phyloP scores from a whole-genome alignment of 2,329 filamentous ascomycete genomes.

The Phialocephala sp. region DNA sequence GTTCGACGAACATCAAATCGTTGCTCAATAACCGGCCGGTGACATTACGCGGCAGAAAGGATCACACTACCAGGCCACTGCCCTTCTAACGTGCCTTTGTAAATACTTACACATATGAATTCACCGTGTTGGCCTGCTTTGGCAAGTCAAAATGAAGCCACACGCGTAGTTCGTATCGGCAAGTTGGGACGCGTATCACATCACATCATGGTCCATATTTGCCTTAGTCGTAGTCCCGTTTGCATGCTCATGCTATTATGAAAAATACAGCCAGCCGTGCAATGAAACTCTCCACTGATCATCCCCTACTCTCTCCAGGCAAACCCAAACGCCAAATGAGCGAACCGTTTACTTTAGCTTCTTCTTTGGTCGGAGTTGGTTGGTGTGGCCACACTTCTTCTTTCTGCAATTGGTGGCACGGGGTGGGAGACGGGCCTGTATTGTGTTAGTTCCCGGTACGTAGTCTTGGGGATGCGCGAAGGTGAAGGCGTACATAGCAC shows the following conservation, averaged over 20 bases:
- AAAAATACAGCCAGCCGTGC: slow-evolving; percentile 37
- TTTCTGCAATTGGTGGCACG: slow-evolving; percentile 99
- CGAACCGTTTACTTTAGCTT: slow-evolving; percentile 88
- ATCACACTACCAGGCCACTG: too few species aligned
- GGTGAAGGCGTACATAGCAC: slow-evolving; percentile 81
- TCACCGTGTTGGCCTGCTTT: neutral
- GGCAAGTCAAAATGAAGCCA: neutral
- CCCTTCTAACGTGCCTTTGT: too few species aligned
- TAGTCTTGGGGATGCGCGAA: slow-evolving; percentile 6
- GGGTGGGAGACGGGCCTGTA: slow-evolving; percentile 81
- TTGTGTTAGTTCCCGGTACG: slow-evolving; percentile 34
- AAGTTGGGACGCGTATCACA: neutral
- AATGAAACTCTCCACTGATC: slow-evolving; percentile 32
- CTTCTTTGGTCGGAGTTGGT: slow-evolving; percentile 99
- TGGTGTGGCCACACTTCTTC: slow-evolving; percentile 99
- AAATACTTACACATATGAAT: too few species aligned
- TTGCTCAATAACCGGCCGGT: too few species aligned
- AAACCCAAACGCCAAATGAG: slow-evolving; percentile 42
- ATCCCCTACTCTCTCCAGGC: slow-evolving; percentile 27
- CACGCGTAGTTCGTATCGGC: too few species aligned
- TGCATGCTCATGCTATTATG: slow-evolving; percentile 38
- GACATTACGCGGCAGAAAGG: too few species aligned
- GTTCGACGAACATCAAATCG: too few species aligned
- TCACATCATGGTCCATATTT: slow-evolving; percentile 3
- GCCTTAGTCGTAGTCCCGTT: slow-evolving; percentile 28